phyloP scores from a whole-genome alignment of 257 asterid species.

The Gentiana dahurica region DNA sequence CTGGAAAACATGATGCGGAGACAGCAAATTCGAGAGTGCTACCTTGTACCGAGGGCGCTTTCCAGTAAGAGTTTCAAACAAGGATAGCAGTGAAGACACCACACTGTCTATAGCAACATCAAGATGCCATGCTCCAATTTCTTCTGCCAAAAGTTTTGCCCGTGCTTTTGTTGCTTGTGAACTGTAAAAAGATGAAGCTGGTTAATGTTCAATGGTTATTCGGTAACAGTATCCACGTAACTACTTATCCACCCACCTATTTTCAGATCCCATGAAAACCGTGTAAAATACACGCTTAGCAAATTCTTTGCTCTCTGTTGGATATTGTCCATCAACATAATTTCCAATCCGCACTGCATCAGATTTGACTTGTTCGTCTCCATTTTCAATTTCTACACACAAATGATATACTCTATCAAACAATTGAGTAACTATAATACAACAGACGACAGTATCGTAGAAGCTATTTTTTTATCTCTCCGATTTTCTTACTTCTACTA shows the following conservation, averaged over 20 bases:
- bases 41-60: conserved; percentile 80
- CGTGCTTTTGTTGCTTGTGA: conserved; percentile 63
- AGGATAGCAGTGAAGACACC: conserved; percentile 61
- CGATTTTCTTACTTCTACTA: background rate
- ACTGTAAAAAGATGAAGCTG: conserved; percentile 30
- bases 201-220: conserved; percentile 1
- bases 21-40: conserved; percentile 1
- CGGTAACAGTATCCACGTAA: no score
- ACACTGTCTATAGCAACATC: conserved; percentile 80
- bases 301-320: conserved; percentile 81
- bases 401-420: conserved; percentile 10
- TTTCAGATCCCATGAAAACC: conserved; percentile 90
- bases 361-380: conserved; percentile 77
- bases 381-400: conserved; percentile 61
- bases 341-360: conserved; percentile 88
- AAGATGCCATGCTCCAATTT: conserved; percentile 96
- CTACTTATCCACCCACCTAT: conserved; percentile 41
- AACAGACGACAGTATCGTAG: background rate
- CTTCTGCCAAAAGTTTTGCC: conserved; percentile 82
- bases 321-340: conserved; percentile 65
- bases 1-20: no score
- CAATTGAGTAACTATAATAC: background rate
- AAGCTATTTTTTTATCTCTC: background rate
- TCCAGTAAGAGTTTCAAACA: conserved; percentile 84
- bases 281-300: conserved; percentile 88